Percentiles rank a stretch among this genome's conserved stretches.
phyloP scores from a whole-genome alignment of 179 eudicot species.

The Heliamphora pulchella region DNA sequence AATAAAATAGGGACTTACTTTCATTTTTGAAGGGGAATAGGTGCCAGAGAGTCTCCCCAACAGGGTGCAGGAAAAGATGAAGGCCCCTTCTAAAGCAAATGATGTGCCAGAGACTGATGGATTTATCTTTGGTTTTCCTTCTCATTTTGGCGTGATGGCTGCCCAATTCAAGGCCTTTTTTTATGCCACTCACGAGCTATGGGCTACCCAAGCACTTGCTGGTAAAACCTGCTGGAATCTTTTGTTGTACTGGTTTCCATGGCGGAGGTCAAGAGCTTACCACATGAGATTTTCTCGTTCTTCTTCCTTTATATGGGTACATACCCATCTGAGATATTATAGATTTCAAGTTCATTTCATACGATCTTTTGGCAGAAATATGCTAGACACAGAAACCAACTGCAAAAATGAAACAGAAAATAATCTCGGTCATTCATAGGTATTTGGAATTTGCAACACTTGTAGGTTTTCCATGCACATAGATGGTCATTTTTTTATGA shows the following conservation, averaged over 20 bases:
- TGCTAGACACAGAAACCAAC: too few relatives aligned
- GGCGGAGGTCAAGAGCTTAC: slow-evolving; percentile 55
- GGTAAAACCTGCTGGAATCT: slow-evolving; percentile 52
- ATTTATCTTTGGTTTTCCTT: slow-evolving; percentile 50
- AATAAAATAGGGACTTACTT: not conserved
- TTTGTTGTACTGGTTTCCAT: slow-evolving; percentile 54
- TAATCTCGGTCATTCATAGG: too few relatives aligned
- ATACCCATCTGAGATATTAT: too few relatives aligned
- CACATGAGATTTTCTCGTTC: slow-evolving; percentile 29
- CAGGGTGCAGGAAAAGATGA: slow-evolving; percentile 40
- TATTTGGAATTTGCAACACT: too few relatives aligned
- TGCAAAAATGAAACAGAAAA: too few relatives aligned
- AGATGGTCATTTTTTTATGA: too few relatives aligned
- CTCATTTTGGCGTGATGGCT: slow-evolving; percentile 54
- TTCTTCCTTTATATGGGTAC: not conserved
- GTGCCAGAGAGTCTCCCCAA: slow-evolving; percentile 43
- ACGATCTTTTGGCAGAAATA: too few relatives aligned
- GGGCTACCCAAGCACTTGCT: slow-evolving; percentile 39
- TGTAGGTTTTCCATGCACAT: too few relatives aligned
- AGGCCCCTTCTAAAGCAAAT: slow-evolving; percentile 35
- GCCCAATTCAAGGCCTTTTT: slow-evolving; percentile 48
- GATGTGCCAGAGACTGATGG: slow-evolving; percentile 49
- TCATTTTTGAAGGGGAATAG: slow-evolving; percentile 18
- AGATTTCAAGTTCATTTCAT: not conserved
- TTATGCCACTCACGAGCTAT: slow-evolving; percentile 31